Conservation (phyloP, 371 early-diverging fungal genomes). For the Haplosporangium sp. region DNA sequence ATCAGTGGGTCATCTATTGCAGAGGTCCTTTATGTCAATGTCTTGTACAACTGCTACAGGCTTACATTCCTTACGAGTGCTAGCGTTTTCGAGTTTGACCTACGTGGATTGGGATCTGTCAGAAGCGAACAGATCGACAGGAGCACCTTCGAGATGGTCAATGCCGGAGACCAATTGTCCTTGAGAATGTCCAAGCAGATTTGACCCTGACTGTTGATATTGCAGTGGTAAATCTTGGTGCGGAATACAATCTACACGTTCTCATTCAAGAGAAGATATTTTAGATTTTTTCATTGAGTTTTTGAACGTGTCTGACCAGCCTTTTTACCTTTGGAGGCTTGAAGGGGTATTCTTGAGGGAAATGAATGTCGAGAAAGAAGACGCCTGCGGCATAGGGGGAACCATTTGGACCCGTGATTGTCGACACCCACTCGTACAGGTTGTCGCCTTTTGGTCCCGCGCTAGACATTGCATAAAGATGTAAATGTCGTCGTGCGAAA, state of each 20-base stretch:
- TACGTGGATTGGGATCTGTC: slow-evolving; percentile 94
- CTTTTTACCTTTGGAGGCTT: slow-evolving; percentile 83
- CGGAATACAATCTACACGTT: slow-evolving; percentile 75
- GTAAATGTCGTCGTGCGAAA: background rate
- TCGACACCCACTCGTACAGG: slow-evolving; percentile 95
- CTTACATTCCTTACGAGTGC: background rate
- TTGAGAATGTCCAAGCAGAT: slow-evolving; percentile 96
- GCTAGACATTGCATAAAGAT: slow-evolving; percentile 47
- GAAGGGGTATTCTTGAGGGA: slow-evolving; percentile 95
- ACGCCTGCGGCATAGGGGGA: slow-evolving; percentile 90
- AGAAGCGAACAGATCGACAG: slow-evolving; percentile 89
- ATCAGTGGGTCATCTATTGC: slow-evolving; percentile 90
- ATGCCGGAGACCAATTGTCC: slow-evolving; percentile 95
- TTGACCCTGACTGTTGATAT: slow-evolving; percentile 89
- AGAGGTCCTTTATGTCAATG: background rate
- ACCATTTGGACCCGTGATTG: slow-evolving; percentile 91
- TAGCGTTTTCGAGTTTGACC: slow-evolving; percentile 15
- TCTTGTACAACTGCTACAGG: background rate
- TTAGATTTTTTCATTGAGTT: background rate
- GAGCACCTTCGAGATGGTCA: slow-evolving; percentile 94
- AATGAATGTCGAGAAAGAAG: slow-evolving; percentile 97
- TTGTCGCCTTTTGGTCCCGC: slow-evolving; percentile 97
- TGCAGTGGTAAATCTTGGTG: slow-evolving; percentile 96
- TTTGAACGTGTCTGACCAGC: background rate
- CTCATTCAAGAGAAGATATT: background rate